These are phyloP conservation scores for Crithidia expoeki DNA, from an alignment of 208 protist species.

Conservation along the genomic window DNA sequence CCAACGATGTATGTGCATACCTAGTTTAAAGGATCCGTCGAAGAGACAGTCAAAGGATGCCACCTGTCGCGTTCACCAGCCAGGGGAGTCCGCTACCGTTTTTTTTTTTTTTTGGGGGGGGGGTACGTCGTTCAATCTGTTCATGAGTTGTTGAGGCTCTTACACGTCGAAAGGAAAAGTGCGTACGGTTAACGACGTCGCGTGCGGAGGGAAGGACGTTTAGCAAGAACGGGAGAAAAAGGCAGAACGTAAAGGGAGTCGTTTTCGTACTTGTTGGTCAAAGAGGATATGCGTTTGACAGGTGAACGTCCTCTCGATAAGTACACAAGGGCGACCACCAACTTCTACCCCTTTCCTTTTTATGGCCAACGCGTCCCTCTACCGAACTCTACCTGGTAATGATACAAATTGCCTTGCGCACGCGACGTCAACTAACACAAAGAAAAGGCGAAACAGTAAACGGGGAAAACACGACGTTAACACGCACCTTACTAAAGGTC, in stretches of 20 bases:
- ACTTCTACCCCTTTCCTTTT: neutral
- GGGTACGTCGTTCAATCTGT: neutral
- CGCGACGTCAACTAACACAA: neutral
- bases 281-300: neutral
- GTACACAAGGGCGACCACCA: neutral
- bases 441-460: neutral
- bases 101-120: neutral
- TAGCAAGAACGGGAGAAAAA: too few species aligned
- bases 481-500: neutral
- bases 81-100: too few species aligned
- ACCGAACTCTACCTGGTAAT: neutral
- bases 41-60: too few species aligned
- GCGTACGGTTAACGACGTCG: neutral
- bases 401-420: neutral
- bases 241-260: neutral
- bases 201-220: neutral
- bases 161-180: constrained; percentile 2
- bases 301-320: neutral
- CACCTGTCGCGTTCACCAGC: too few species aligned
- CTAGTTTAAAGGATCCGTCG: too few species aligned
- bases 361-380: neutral
- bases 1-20: too few species aligned
- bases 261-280: too few species aligned
- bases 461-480: neutral
- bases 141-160: neutral